Base-by-base conservation (phyloP, 306 rosid genomes). In the Spatholobus suberectus region DNA sequence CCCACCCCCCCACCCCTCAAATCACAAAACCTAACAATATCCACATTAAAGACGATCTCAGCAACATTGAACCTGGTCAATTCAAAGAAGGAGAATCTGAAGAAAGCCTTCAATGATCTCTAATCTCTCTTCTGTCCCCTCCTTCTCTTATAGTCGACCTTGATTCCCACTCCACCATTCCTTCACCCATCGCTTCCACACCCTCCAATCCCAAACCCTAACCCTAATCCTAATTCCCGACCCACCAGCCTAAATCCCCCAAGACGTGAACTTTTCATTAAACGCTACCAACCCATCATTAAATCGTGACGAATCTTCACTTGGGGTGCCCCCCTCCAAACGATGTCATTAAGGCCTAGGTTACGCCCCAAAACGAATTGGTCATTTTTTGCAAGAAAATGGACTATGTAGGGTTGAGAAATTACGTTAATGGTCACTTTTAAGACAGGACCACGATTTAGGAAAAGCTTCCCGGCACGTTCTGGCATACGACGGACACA, bases 51-150 rank as follows among this genome's bases (percentile, higher is more conserved):
- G 29, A 69, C 90, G 7, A 91, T 91, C 38, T 90, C 96, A 4
- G 87, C 68, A 18, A 93, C 94, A 20, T 80, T 91, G 37, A 70
- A 85, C 18, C 89, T 84, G 38, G 86, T 90, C 5, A 92, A 90
- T 63, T 24, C 91, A 0, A 92, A 92, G 90, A 91, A 87, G 67
- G 77, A 86, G 65, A 83, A 81, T 58, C 91, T 94, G 66, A 90
- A 87, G 79, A 89, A 82, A 34, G 90, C 98, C 55, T 90, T 89
- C 88, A 90, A 91, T 7, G 96, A 89, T 40, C 95, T 94, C 14
- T 90, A 91, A 78, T 67, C 92, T 18, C 70, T 90, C 57, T 81
- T 89, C 84, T 70, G 86, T 54, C 81, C 87, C 69, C 73, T 90
- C 82, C 73, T 87, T 74, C 87, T 92, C 70, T 37, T 89, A 27